These are phyloP conservation scores for Aspergillus leporis DNA, from an alignment of 495 filamentous ascomycete genomes.

Conservation along the genomic window DNA sequence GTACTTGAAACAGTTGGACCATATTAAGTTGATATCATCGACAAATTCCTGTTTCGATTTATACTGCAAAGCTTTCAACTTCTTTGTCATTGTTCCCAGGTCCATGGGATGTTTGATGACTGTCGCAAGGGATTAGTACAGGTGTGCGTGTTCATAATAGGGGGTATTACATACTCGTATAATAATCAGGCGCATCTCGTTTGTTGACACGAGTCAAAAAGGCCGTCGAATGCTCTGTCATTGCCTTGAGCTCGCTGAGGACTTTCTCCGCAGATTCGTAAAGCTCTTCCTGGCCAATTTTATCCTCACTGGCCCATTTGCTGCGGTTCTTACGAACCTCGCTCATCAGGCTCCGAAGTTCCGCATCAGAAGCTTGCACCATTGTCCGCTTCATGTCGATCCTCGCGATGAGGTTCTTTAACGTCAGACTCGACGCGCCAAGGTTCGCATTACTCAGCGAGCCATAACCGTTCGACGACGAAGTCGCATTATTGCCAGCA, in stretches of 20 bases:
- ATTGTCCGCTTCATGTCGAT: slow-evolving; percentile 89
- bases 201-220: slow-evolving; percentile 94
- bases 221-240: slow-evolving; percentile 92
- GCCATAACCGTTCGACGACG: slow-evolving; percentile 64
- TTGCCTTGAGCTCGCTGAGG: slow-evolving; percentile 89
- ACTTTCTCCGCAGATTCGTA: slow-evolving; percentile 98
- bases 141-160: background rate
- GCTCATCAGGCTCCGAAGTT: slow-evolving; percentile 88
- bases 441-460: slow-evolving; percentile 91
- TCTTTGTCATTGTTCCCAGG: slow-evolving; percentile 96
- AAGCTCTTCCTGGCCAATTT: slow-evolving; percentile 93
- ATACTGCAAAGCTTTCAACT: slow-evolving; percentile 82
- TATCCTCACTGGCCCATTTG: slow-evolving; percentile 98
- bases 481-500: slow-evolving; percentile 46
- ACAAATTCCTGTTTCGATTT: slow-evolving; percentile 96
- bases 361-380: slow-evolving; percentile 87
- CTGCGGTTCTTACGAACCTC: slow-evolving; percentile 96
- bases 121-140: slow-evolving; percentile 37
- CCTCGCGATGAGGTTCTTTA: slow-evolving; percentile 93
- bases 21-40: slow-evolving; percentile 88
- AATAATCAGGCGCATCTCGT: slow-evolving; percentile 94
- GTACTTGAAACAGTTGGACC: slow-evolving; percentile 94
- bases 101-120: slow-evolving; percentile 99
- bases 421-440: slow-evolving; percentile 91
- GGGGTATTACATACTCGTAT: slow-evolving; percentile 61